These are phyloP conservation scores for Fusarium falciforme DNA, from an alignment of 2,329 filamentous ascomycete species.

Conservation along the genomic window DNA sequence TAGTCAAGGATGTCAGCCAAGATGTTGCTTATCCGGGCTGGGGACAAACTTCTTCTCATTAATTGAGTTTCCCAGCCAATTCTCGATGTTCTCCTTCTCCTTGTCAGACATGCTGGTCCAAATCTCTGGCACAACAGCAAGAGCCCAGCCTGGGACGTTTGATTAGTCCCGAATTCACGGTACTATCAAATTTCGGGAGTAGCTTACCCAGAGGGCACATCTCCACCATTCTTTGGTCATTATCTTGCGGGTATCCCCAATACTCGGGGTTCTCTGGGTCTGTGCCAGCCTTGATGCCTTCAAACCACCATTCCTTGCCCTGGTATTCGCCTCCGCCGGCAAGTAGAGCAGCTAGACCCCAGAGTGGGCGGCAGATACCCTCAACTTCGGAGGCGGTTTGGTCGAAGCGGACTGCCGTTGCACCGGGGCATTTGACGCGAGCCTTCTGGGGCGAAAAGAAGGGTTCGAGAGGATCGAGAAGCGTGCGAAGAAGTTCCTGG, in stretches of 20 bases:
- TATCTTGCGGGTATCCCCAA: constrained; percentile 81
- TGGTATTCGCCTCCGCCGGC: constrained; percentile 75
- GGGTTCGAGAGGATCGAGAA: constrained; percentile 77
- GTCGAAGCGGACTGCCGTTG: constrained; percentile 81
- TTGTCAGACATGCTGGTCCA: constrained; percentile 74
- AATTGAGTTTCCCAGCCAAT: constrained; percentile 79
- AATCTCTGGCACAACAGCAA: constrained; percentile 75
- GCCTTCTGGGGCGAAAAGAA: constrained; percentile 77
- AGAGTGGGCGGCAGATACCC: constrained; percentile 79
- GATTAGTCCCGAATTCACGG: constrained; percentile 1
- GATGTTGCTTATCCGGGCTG: not conserved
- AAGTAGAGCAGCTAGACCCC: constrained; percentile 78
- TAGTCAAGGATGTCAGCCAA: constrained; percentile 48
- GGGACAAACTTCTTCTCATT: constrained; percentile 75
- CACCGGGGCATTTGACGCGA: constrained; percentile 74
- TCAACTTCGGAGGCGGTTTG: constrained; percentile 82
- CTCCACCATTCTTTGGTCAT: constrained; percentile 87
- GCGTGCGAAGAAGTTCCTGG: constrained; percentile 69
- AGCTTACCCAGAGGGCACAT: constrained; percentile 77
- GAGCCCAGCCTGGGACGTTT: constrained; percentile 65
- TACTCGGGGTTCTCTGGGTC: constrained; percentile 77
- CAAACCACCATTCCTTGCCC: constrained; percentile 71
- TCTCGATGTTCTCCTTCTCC: constrained; percentile 74
- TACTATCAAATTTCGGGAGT: not conserved
- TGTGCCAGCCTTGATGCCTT: constrained; percentile 77